Evolutionary conservation across 768 basidiomycete species (phyloP).

Genomic region (Calvatia gigantea): DNA sequence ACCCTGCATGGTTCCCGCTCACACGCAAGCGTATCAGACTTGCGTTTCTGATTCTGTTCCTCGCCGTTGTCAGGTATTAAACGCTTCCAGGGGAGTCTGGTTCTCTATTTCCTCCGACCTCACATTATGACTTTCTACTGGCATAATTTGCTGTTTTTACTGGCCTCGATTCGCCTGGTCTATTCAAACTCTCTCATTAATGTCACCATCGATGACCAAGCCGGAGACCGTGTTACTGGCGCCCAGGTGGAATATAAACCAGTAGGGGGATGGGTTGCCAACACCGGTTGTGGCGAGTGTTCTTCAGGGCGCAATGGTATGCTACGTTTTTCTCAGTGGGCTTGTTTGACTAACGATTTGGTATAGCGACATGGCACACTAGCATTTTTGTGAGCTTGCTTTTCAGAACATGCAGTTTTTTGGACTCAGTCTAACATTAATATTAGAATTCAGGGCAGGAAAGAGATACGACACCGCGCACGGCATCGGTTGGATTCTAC

Average conservation of each 20-base stretch:
- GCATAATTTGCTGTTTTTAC: not conserved
- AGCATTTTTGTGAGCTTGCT: not conserved
- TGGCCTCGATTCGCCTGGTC: not conserved
- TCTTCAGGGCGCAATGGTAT: not conserved
- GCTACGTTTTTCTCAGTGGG: not conserved
- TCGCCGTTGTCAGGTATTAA: not conserved
- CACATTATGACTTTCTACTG: not conserved
- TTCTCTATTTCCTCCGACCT: not conserved
- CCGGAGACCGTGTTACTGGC: not conserved
- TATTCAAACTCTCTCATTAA: not conserved
- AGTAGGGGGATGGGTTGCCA: not conserved
- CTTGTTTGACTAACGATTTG: not conserved
- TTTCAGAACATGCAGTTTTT: not conserved
- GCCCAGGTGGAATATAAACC: not conserved
- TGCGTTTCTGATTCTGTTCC: not conserved
- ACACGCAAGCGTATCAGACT: not conserved
- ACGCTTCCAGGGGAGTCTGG: not conserved
- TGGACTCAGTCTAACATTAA: not conserved
- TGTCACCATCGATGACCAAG: conserved; percentile 2
- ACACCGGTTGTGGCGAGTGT: not conserved
- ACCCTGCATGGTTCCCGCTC: not conserved
- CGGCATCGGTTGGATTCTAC: not conserved
- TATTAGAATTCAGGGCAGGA: not conserved
- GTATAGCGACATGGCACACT: conserved; percentile 1
- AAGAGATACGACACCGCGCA: not conserved